Evolutionary conservation across 805 yeast species (phyloP).

Genomic region (Scheffersomyces spartinae): DNA sequence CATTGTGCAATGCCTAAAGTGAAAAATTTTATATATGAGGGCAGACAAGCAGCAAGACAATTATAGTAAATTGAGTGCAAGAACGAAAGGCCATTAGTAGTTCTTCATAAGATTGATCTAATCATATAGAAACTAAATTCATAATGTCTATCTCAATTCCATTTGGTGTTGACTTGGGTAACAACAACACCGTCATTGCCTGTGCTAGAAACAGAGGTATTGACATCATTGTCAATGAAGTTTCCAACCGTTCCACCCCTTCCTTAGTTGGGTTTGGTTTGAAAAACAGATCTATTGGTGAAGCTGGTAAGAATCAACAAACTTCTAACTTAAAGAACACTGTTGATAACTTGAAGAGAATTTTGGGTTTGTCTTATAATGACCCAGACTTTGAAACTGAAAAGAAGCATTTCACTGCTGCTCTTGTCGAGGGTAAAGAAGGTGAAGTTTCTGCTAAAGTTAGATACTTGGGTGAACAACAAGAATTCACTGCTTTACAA

Average conservation of each 20-base stretch:
- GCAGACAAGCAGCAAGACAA: no score
- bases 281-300: constrained; percentile 89
- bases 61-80: no score
- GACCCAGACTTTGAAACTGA: constrained; percentile 76
- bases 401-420: constrained; percentile 60
- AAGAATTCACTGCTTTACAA: constrained; percentile 78
- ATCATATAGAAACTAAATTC: constrained; percentile 4
- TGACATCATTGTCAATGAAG: constrained; percentile 96
- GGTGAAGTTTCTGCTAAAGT: constrained; percentile 82
- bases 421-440: constrained; percentile 55
- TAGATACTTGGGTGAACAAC: constrained; percentile 66
- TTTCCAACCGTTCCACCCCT: constrained; percentile 95
- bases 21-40: no score
- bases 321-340: constrained; percentile 95
- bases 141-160: constrained; percentile 65
- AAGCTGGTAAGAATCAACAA: constrained; percentile 91
- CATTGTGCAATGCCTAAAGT: no score
- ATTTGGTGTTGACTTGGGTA: constrained; percentile 97
- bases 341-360: constrained; percentile 87
- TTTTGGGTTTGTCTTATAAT: constrained; percentile 62
- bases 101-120: no score
- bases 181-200: constrained; percentile 85
- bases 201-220: constrained; percentile 97
- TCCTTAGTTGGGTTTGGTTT: constrained; percentile 80
- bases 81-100: no score